These are phyloP conservation scores for Salix suchowensis DNA, from an alignment of 345 rosid genomes.

Conservation along the genomic window DNA sequence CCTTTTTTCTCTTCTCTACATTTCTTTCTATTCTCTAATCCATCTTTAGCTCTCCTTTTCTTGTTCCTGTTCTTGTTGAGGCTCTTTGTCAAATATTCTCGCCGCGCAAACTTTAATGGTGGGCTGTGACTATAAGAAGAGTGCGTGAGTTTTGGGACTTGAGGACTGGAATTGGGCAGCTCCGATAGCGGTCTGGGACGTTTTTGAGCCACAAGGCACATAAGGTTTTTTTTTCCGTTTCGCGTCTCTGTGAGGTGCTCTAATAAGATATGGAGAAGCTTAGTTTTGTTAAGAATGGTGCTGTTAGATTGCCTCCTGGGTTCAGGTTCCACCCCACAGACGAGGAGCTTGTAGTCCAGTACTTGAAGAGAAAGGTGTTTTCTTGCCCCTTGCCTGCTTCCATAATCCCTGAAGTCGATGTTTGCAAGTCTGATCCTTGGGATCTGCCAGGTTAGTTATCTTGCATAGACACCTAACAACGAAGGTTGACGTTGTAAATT, in stretches of 20 bases:
- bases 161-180: neutral
- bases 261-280: slow-evolving; percentile 44
- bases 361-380: slow-evolving; percentile 57
- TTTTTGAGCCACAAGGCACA: neutral
- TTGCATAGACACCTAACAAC: neutral
- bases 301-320: slow-evolving; percentile 76
- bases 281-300: slow-evolving; percentile 54
- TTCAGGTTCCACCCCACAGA: slow-evolving; percentile 94
- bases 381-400: slow-evolving; percentile 76
- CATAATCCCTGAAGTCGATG: slow-evolving; percentile 82
- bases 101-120: neutral
- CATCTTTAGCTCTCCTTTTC: neutral
- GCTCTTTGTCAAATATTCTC: neutral
- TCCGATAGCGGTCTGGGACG: neutral
- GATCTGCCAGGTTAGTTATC: slow-evolving; percentile 72
- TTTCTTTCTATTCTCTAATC: neutral
- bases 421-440: slow-evolving; percentile 92
- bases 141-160: neutral
- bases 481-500: neutral
- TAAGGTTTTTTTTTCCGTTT: too few species aligned
- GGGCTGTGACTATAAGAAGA: neutral
- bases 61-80: slow-evolving; percentile 1
- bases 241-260: neutral
- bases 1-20: neutral
- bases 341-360: slow-evolving; percentile 79